Conservation (phyloP, 208 protist species). For the Leishmania tarentolae region DNA sequence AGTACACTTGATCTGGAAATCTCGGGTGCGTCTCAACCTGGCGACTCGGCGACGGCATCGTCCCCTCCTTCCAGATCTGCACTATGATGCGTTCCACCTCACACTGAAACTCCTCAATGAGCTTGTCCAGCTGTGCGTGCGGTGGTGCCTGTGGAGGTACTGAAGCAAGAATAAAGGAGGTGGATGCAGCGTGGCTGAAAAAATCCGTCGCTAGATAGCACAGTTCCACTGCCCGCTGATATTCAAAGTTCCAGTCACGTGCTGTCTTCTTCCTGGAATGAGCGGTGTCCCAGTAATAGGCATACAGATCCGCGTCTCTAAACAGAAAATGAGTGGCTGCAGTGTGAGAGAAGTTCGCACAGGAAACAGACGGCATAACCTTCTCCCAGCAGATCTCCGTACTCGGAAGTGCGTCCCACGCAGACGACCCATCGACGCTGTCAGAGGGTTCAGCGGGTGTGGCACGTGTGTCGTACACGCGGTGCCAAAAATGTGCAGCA, state of each 20-base stretch:
- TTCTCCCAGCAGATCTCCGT: neutral
- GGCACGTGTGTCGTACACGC: conserved; percentile 43
- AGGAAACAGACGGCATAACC: neutral
- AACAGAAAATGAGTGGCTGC: conserved; percentile 25
- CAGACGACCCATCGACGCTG: neutral
- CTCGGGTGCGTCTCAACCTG: conserved; percentile 21
- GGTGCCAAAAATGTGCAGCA: conserved; percentile 26
- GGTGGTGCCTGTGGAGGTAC: neutral
- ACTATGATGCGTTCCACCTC: conserved; percentile 37
- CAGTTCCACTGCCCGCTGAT: conserved; percentile 46
- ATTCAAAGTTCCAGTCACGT: conserved; percentile 54
- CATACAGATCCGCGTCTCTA: conserved; percentile 25
- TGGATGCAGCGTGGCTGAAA: neutral
- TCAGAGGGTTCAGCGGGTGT: neutral
- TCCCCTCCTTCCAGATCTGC: conserved; percentile 44
- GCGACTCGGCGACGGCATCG: conserved; percentile 32
- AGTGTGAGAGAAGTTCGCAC: neutral
- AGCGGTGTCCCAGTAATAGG: conserved; percentile 48
- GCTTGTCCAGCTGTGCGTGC: neutral
- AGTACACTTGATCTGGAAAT: conserved; percentile 35
- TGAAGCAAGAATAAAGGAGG: neutral
- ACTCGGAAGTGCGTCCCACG: neutral
- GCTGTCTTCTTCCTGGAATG: neutral
- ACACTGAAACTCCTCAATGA: conserved; percentile 29
- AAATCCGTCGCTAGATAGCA: conserved; percentile 7